phyloP scores from a whole-genome alignment of 441 rosid species.

The Erodium chrysanthum region DNA sequence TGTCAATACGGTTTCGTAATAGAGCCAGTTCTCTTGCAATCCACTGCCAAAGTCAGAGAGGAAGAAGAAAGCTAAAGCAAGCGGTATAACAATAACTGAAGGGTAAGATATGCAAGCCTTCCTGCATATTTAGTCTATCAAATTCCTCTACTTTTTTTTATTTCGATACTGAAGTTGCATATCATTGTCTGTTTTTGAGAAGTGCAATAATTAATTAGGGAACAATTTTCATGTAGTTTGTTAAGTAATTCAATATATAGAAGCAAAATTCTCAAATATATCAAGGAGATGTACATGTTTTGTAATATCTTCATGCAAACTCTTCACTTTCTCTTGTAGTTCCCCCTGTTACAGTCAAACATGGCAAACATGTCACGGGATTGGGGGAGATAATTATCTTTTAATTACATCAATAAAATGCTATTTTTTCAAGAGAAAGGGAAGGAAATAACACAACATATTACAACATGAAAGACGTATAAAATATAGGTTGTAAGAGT shows the following conservation, averaged over 20 bases:
- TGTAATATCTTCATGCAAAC: conserved; percentile 43
- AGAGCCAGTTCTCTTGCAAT: conserved; percentile 28
- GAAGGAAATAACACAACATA: not conserved
- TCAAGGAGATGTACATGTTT: conserved; percentile 31
- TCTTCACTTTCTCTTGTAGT: conserved; percentile 34
- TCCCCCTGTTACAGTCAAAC: conserved; percentile 28
- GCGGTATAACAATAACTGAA: not conserved
- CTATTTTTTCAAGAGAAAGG: no score
- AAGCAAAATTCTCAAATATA: not conserved
- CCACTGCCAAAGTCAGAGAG: conserved; percentile 23
- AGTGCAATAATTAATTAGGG: not conserved
- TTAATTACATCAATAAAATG: no score
- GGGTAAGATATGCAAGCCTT: not conserved
- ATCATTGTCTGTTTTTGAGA: no score
- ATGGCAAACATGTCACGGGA: conserved; percentile 11
- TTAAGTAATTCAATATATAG: no score
- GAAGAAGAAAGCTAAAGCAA: not conserved
- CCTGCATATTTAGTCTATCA: not conserved
- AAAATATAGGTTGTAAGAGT: no score
- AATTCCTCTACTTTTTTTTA: not conserved
- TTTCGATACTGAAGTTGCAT: no score
- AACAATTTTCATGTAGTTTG: not conserved
- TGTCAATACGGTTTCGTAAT: conserved; percentile 25
- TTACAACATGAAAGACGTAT: not conserved
- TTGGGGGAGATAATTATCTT: no score